Evolutionary conservation across 352 stramenopile genomes (phyloP).

Genomic region (Nothophytophthora sp.): DNA sequence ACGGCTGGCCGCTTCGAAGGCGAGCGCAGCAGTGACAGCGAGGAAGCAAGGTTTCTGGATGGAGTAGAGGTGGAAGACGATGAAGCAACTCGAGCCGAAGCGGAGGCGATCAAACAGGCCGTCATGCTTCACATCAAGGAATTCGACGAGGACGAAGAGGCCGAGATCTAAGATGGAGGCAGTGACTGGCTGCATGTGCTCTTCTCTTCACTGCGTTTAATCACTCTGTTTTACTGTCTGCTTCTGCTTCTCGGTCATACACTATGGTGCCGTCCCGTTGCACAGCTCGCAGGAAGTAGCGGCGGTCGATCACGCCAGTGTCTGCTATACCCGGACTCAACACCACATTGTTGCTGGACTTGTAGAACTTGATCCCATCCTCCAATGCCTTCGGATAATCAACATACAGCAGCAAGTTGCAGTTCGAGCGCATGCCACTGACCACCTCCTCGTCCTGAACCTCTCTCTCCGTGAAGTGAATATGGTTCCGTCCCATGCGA

Average conservation of each 20-base stretch:
- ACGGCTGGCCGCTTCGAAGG: constrained; percentile 31
- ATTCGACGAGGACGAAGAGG: constrained; percentile 21
- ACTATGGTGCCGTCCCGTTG: constrained; percentile 50
- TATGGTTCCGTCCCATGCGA: constrained; percentile 87
- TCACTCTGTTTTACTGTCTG: background rate
- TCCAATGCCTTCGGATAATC: constrained; percentile 53
- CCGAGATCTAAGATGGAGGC: constrained; percentile 15
- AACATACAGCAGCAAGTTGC: constrained; percentile 78
- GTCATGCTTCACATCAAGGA: constrained; percentile 30
- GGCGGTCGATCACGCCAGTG: constrained; percentile 40
- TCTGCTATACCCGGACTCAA: constrained; percentile 62
- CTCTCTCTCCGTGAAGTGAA: constrained; percentile 77
- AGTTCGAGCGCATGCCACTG: constrained; percentile 74
- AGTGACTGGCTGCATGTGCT: background rate
- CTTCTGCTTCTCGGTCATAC: constrained; percentile 37
- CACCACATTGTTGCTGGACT: constrained; percentile 86
- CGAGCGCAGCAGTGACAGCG: constrained; percentile 18
- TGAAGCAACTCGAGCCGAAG: constrained; percentile 13
- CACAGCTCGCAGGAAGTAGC: constrained; percentile 70
- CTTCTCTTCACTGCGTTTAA: background rate
- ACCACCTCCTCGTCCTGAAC: constrained; percentile 57
- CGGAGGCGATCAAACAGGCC: constrained; percentile 24
- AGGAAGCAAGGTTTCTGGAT: constrained; percentile 21
- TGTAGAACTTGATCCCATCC: constrained; percentile 82
- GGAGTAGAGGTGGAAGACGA: constrained; percentile 11